Evolutionary conservation across 2,329 filamentous ascomycete genomes (phyloP).

Genomic region (Calonectria pseudoreteaudii): DNA sequence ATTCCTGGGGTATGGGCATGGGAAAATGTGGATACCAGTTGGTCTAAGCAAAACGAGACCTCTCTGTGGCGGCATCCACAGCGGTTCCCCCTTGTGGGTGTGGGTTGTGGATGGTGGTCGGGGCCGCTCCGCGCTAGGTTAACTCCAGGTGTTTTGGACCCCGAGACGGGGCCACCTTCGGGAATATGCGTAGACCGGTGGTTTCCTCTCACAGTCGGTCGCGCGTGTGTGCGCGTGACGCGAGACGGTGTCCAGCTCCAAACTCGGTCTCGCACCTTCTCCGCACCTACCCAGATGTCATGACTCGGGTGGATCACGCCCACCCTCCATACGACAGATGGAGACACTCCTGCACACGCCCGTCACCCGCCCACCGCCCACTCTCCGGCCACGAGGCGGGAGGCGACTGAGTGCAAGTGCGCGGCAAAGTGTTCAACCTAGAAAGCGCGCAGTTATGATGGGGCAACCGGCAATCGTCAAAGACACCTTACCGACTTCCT

Average conservation of each 20-base stretch:
- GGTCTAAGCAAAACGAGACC: not conserved
- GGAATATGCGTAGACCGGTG: not conserved
- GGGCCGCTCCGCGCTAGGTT: not conserved
- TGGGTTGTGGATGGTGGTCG: not conserved
- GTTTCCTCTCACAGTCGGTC: not conserved
- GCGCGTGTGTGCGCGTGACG: not conserved
- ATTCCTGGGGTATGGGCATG: constrained; percentile 16
- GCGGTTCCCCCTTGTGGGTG: not conserved
- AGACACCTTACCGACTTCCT: not conserved
- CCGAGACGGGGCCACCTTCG: not conserved
- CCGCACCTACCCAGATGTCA: not conserved
- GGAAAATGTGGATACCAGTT: not conserved
- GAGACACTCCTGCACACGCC: constrained; percentile 1
- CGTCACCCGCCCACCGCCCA: not conserved
- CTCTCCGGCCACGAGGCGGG: not conserved
- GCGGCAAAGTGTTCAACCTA: not conserved
- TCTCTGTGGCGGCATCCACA: not conserved
- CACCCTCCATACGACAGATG: not conserved
- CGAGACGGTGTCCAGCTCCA: not conserved
- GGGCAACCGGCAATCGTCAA: constrained; percentile 5
- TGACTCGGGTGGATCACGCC: constrained; percentile 4
- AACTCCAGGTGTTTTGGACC: not conserved
- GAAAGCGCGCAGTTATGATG: constrained; percentile 4
- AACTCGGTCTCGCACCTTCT: not conserved
- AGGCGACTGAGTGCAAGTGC: not conserved